phyloP scores from a whole-genome alignment of 257 asterid species.

The Solanum lycopersicoides region DNA sequence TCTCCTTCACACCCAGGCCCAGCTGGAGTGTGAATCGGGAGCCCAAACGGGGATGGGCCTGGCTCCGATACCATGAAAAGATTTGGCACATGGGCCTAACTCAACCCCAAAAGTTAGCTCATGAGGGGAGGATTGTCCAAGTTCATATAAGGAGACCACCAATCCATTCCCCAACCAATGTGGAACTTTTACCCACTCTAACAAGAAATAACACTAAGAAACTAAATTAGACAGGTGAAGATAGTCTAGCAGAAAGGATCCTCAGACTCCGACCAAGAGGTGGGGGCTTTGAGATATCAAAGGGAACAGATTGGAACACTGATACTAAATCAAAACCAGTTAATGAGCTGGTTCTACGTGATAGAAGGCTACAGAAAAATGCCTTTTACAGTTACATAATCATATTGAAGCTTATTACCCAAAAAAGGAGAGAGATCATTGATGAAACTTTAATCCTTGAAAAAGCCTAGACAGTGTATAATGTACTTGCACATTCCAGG shows the following conservation, averaged over 20 bases:
- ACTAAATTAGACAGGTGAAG: not conserved
- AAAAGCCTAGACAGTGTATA: not conserved
- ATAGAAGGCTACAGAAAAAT: not conserved
- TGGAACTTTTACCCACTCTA: not conserved
- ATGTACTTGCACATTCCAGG: not conserved
- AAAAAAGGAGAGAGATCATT: not conserved
- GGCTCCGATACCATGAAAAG: not conserved
- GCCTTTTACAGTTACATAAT: not conserved
- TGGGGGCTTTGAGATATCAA: not conserved
- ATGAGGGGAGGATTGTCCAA: not conserved
- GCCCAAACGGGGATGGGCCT: not conserved
- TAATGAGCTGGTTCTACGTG: not conserved
- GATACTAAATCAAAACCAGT: not conserved
- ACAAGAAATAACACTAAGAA: not conserved
- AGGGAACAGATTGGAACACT: not conserved
- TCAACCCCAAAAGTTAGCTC: not conserved
- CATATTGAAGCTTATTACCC: not conserved
- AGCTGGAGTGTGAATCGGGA: not conserved
- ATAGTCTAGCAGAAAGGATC: not conserved
- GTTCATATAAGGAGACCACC: not conserved
- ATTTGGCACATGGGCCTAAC: not conserved
- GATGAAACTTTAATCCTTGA: not conserved
- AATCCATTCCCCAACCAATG: not conserved
- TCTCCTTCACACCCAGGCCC: not conserved
- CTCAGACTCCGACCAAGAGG: not conserved